Evolutionary conservation across 495 filamentous ascomycete genomes (phyloP), one percentile per base, ranked within the genome.

Genomic region (Aspergillus diversus): DNA sequence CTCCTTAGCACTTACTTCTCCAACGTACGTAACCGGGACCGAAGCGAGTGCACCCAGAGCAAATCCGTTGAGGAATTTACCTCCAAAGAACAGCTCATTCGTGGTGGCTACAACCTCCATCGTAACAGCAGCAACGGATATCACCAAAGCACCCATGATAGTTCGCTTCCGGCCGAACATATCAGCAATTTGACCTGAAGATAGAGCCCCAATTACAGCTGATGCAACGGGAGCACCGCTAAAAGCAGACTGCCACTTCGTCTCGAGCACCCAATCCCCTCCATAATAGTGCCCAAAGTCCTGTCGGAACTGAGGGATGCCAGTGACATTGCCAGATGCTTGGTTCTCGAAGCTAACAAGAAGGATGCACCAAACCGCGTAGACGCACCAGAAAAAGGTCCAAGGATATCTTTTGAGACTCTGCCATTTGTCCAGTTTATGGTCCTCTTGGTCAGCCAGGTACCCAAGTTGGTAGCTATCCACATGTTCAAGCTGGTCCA

Each of bases 51-150:
- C 59, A 16, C 59, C 59, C 0, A 55, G 13, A 9, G 51, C 59
- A 32, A 61, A 61, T 27, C 59, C 59, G 16, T 61, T 61, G 21
- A 61, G 50, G 50, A 61, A 55, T 35, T 61, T 61, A 12, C 59
- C 59, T 21, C 59, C 59, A 42, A 61, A 61, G 42, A 61, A 61
- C 59, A 61, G 33, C 59, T 47, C 37, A 37, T 54, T 54, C 8
- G 50, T 48, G 9, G 51, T 61, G 27, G 51, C 50, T 6, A 48
- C 51, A 35, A 48, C 33, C 39, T 61, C 59, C 8, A 61, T 43
- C n/a, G 50, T 46, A 0, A 61, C 42, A 5, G 50, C 59, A 7
- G 51, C 59, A 7, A 61, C 37, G 5, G 51, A 54, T 15, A 61
- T 55, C 5, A 61, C 1, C 4, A 61, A 37, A 7, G 50, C 50